Conservation (phyloP, 257 asterid genomes). For the Datura wrightii region DNA sequence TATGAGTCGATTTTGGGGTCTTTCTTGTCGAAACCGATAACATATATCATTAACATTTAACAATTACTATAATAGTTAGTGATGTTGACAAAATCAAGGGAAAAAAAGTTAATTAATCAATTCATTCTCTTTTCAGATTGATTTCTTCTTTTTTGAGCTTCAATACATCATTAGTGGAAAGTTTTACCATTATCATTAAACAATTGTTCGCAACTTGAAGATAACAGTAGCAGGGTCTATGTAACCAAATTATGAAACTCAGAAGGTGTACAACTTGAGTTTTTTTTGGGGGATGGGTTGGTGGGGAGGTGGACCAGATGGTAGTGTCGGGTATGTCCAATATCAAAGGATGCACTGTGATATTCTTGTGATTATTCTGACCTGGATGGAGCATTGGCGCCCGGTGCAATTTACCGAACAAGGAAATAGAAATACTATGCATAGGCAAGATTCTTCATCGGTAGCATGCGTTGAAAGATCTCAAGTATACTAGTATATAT, state of each 20-base stretch:
- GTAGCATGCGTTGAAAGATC: slow-evolving; percentile 13
- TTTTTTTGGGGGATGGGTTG: background rate
- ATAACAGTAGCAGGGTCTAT: background rate
- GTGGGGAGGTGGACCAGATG: too few species aligned
- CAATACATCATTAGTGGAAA: background rate
- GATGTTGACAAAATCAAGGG: background rate
- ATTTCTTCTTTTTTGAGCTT: background rate
- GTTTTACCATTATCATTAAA: background rate
- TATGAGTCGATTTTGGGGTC: background rate
- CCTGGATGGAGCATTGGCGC: background rate
- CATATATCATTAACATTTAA: background rate
- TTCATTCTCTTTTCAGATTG: slow-evolving; percentile 6
- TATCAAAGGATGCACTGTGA: background rate
- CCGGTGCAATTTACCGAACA: background rate
- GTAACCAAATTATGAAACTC: background rate
- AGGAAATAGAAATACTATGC: background rate
- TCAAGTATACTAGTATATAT: slow-evolving; percentile 17
- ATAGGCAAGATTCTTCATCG: background rate
- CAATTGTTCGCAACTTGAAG: slow-evolving; percentile 14
- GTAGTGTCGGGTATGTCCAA: background rate
- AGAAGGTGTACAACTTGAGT: background rate
- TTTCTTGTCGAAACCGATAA: background rate
- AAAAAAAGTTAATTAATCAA: background rate
- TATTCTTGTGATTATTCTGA: background rate
- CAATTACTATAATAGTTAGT: slow-evolving; percentile 5